Conservation (phyloP, 768 basidiomycete species). For the Pulveroboletus sp. region DNA sequence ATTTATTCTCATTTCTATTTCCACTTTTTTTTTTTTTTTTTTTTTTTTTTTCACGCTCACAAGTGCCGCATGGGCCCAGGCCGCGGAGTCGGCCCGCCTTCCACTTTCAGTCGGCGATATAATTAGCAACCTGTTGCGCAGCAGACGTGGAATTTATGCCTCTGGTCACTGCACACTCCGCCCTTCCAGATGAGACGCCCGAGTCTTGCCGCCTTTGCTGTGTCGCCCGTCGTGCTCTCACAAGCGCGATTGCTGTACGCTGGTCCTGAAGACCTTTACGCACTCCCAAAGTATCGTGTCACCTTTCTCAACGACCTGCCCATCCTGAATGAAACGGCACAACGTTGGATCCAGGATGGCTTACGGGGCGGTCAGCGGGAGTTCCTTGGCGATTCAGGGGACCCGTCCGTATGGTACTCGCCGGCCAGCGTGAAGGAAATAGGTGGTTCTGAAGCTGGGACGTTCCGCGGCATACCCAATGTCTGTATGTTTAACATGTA, state of each 20-base stretch:
- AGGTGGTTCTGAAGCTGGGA: conserved; percentile 45
- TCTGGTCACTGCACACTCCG: neutral
- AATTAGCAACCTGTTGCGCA: conserved; percentile 23
- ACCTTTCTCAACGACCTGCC: conserved; percentile 78
- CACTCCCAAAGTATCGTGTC: conserved; percentile 79
- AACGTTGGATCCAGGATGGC: conserved; percentile 69
- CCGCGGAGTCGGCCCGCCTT: conserved; percentile 26
- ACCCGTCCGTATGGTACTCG: conserved; percentile 35
- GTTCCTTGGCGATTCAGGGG: conserved; percentile 67
- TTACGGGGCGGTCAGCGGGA: conserved; percentile 70
- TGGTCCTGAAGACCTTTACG: conserved; percentile 73
- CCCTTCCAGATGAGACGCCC: conserved; percentile 16
- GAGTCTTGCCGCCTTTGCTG: conserved; percentile 10
- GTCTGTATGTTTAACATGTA: conserved; percentile 36
- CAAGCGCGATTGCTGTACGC: conserved; percentile 50
- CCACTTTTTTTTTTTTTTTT: neutral
- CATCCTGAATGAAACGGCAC: conserved; percentile 64
- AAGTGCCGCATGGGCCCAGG: conserved; percentile 4
- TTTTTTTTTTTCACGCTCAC: neutral
- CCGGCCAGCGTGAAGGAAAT: conserved; percentile 52
- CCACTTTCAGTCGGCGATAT: conserved; percentile 31
- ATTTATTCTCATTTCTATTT: neutral
- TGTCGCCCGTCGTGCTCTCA: conserved; percentile 12
- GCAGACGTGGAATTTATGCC: conserved; percentile 13
- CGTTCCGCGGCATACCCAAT: conserved; percentile 17